phyloP scores from a whole-genome alignment of 176 grass and related monocot species.

The Paspalum vaginatum region DNA sequence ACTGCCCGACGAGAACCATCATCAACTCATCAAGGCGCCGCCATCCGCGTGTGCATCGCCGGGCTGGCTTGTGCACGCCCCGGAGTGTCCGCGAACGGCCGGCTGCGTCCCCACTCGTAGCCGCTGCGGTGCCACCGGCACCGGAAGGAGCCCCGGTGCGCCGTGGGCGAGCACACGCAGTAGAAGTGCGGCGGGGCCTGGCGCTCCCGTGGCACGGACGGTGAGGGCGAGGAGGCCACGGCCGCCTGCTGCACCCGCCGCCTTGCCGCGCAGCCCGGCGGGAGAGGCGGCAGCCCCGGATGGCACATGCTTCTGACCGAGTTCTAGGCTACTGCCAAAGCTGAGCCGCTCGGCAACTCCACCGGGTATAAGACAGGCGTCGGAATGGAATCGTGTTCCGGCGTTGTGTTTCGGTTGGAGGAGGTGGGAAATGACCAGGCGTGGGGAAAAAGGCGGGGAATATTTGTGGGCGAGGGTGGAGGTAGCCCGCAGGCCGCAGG shows the following conservation, averaged over 20 bases:
- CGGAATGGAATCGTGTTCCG: conserved; percentile 33
- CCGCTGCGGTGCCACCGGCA: conserved; percentile 64
- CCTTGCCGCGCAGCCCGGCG: conserved; percentile 45
- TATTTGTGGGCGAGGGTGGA: conserved; percentile 45
- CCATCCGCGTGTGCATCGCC: not conserved
- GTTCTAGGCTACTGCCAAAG: not conserved
- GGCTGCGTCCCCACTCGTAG: conserved; percentile 40
- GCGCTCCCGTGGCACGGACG: not conserved
- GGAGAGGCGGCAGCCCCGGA: conserved; percentile 54
- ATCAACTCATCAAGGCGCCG: not conserved
- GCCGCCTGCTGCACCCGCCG: conserved; percentile 13
- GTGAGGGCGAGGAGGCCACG: not conserved
- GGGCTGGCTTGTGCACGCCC: conserved; percentile 1
- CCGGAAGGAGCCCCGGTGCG: conserved; percentile 69
- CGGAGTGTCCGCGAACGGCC: not conserved
- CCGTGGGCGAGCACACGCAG: conserved; percentile 64
- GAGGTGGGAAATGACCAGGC: not conserved
- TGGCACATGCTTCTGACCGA: conserved; percentile 46
- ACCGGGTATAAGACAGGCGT: not conserved
- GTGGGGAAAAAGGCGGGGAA: conserved; percentile 28
- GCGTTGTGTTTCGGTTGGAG: conserved; percentile 10
- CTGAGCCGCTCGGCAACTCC: not conserved
- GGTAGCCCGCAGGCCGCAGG: conserved; percentile 20
- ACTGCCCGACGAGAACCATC: not conserved
- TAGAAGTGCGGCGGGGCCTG: conserved; percentile 24